phyloP scores from a whole-genome alignment of 176 grass and related monocot species.

The Alopecurus myosuroides region DNA sequence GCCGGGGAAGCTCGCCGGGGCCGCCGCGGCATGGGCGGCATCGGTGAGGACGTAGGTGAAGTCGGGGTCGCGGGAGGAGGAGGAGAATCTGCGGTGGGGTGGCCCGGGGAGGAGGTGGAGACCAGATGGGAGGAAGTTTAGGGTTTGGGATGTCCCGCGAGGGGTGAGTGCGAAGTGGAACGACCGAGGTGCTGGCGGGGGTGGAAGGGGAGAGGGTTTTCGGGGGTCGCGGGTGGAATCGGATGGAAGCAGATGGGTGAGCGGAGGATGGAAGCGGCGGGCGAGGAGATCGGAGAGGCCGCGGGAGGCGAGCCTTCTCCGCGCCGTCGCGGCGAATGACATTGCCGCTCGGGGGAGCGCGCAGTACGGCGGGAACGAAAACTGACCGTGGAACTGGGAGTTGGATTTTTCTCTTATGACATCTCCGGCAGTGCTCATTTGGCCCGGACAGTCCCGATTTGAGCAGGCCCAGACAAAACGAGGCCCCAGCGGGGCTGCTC shows the following conservation, averaged over 20 bases:
- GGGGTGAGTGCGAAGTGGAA: not conserved
- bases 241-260: constrained; percentile 5
- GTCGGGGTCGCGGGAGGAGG: not conserved
- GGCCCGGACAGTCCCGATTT: no score
- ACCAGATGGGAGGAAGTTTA: not conserved
- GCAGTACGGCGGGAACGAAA: not conserved
- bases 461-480: no score
- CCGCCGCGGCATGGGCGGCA: not conserved
- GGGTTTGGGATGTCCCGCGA: not conserved
- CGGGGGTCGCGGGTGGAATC: not conserved
- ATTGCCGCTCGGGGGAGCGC: not conserved
- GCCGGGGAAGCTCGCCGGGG: constrained; percentile 17
- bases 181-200: not conserved
- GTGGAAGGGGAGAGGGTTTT: not conserved
- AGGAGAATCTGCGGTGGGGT: not conserved
- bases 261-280: constrained; percentile 18
- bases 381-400: not conserved
- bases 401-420: no score
- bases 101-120: not conserved
- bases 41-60: constrained; percentile 12
- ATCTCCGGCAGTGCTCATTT: no score
- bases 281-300: constrained; percentile 14
- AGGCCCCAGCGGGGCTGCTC: no score
- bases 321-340: constrained; percentile 34
- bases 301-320: constrained; percentile 31